Evolutionary conservation across 2,329 filamentous ascomycete species (phyloP).

Genomic region (Clonostachys sp.): DNA sequence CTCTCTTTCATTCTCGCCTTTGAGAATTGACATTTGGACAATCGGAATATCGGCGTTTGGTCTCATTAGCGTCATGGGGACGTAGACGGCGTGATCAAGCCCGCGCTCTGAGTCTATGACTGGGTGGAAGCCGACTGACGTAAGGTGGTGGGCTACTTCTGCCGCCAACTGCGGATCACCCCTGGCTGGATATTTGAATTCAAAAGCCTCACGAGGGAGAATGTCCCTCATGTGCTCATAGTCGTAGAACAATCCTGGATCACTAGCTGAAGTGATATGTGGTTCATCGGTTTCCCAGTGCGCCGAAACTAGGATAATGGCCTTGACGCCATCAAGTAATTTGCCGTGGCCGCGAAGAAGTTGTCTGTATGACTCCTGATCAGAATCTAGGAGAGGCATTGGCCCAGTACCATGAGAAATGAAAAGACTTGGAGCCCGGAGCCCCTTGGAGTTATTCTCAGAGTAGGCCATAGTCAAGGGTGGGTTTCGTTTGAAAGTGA

Average conservation of each 20-base stretch:
- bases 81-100: slow-evolving; percentile 59
- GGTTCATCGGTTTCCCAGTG: slow-evolving; percentile 49
- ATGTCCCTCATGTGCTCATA: slow-evolving; percentile 36
- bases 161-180: slow-evolving; percentile 49
- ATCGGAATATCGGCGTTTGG: slow-evolving; percentile 48
- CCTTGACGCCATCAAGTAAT: slow-evolving; percentile 10
- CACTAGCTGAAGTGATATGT: slow-evolving; percentile 42
- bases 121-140: slow-evolving; percentile 37
- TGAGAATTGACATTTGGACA: slow-evolving; percentile 50
- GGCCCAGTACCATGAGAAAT: too few relatives aligned
- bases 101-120: slow-evolving; percentile 31
- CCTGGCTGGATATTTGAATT: slow-evolving; percentile 49
- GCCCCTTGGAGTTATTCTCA: too few relatives aligned
- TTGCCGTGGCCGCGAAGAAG: too few relatives aligned
- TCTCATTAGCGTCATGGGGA: slow-evolving; percentile 49
- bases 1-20: slow-evolving; percentile 33
- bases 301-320: slow-evolving; percentile 53
- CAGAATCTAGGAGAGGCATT: too few relatives aligned
- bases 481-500: too few relatives aligned
- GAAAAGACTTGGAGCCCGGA: too few relatives aligned
- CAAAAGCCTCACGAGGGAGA: slow-evolving; percentile 51
- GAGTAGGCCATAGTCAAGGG: too few relatives aligned
- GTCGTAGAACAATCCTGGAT: slow-evolving; percentile 49
- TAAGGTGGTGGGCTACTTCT: slow-evolving; percentile 38
- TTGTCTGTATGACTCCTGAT: too few relatives aligned